Evolutionary conservation across 441 rosid genomes (phyloP).

Genomic region (Syzygium syzygioides): DNA sequence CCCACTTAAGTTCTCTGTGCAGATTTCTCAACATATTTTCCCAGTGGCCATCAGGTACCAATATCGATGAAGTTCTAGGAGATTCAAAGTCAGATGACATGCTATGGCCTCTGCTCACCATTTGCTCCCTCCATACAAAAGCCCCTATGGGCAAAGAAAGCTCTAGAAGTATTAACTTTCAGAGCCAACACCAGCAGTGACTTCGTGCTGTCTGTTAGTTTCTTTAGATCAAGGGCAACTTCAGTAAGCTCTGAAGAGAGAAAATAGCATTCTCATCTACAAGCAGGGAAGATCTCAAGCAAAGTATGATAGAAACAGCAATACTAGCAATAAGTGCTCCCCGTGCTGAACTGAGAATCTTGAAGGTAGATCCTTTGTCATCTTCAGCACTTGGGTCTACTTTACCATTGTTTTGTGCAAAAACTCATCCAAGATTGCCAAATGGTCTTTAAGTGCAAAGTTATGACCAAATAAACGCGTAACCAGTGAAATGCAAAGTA

Average conservation of each 20-base stretch:
- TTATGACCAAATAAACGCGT: conserved; percentile 88
- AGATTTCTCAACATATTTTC: conserved; percentile 85
- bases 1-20: conserved; percentile 48
- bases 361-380: conserved; percentile 31
- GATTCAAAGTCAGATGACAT: conserved; percentile 45
- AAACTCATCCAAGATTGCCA: conserved; percentile 86
- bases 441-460: conserved; percentile 60
- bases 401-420: conserved; percentile 48
- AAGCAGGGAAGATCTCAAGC: conserved; percentile 75
- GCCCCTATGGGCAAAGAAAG: conserved; percentile 17
- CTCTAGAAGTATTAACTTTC: conserved; percentile 30
- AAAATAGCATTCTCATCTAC: conserved; percentile 81
- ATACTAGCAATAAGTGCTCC: conserved; percentile 68
- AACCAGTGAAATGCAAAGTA: conserved; percentile 93
- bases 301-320: conserved; percentile 76
- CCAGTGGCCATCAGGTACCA: conserved; percentile 82
- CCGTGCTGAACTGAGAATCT: conserved; percentile 49
- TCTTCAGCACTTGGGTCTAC: conserved; percentile 19
- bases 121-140: conserved; percentile 27
- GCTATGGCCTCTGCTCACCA: conserved; percentile 37
- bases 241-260: conserved; percentile 77
- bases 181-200: conserved; percentile 60
- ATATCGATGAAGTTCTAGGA: conserved; percentile 47
- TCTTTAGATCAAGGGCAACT: conserved; percentile 65
- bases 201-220: conserved; percentile 62